Percentiles rank a stretch among this genome's conserved stretches.
Evolutionary conservation across 495 filamentous ascomycete genomes (phyloP).

Genomic region (Lasiosphaeria miniovina): DNA sequence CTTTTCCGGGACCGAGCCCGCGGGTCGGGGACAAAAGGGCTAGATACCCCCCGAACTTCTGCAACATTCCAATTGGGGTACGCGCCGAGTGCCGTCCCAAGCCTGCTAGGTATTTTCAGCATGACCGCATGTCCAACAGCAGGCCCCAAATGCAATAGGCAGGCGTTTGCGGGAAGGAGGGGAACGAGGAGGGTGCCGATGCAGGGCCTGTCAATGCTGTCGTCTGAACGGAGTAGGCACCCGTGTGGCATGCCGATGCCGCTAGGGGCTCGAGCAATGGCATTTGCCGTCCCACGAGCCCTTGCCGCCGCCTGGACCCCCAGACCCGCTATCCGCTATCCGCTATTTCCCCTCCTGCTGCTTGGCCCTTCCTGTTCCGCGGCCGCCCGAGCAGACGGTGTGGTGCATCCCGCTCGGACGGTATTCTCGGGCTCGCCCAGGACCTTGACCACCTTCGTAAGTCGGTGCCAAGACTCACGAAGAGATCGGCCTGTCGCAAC

Average conservation of each 20-base stretch:
- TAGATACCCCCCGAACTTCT: constrained; percentile 4
- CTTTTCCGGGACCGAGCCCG: constrained; percentile 21
- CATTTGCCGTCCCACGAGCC: too few relatives aligned
- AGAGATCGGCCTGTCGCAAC: neutral
- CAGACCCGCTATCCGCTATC: too few relatives aligned
- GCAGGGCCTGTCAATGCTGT: too few relatives aligned
- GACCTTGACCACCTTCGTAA: neutral
- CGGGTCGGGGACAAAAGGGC: constrained; percentile 17
- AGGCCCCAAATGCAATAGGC: neutral
- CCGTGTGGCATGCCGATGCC: too few relatives aligned
- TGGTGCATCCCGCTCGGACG: neutral
- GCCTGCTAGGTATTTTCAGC: neutral
- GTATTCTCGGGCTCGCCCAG: neutral
- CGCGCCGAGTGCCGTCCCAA: neutral
- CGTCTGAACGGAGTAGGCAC: too few relatives aligned
- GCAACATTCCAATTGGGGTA: neutral
- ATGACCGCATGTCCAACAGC: neutral
- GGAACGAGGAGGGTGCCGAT: neutral
- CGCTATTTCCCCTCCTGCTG: neutral
- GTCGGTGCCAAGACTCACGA: neutral
- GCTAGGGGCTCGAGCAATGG: too few relatives aligned
- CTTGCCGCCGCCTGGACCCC: too few relatives aligned
- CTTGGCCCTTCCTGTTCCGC: neutral
- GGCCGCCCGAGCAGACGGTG: constrained; percentile 4
- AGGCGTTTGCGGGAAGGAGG: neutral